Evolutionary conservation across 2,329 filamentous ascomycete species (phyloP), one percentile per base, ranked within the genome.

Genomic region (Paraconiothyrium sp.): DNA sequence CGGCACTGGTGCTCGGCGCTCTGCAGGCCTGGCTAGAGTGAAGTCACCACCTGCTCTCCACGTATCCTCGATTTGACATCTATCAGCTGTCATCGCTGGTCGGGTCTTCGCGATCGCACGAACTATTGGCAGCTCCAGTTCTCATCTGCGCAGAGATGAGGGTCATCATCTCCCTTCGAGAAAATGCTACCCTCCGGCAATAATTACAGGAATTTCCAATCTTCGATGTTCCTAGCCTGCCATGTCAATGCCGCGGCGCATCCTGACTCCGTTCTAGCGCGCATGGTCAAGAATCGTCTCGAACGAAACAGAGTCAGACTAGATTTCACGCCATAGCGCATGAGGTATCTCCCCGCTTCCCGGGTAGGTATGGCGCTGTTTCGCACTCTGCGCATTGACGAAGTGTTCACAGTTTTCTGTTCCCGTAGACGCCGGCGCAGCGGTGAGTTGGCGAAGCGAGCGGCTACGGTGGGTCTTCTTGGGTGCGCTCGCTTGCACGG

Each of bases 21-120:
- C 39, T 75, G 41, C 77, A 79, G 60, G 76, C 75, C 30, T 75
- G 72, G 65, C 57, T 75, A 13, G 73, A 73, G 24, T 72, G 51
- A 56, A 10, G 24, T 3, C 6, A 10, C 20, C 20, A 22, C 43
- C 20, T 20, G 43, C 43, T 24, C n/a, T n/a, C 16, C 39, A 41
- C 14, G 39, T n/a, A 55, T 24, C 16, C 39, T 35, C 39, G 5
- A 34, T 46, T 24, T 27, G 34, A 8, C 20, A 22, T 20, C 16
- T 3, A 16, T 14, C 20, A n/a, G 22, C 50, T 22, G 20, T 13
- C 11, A 11, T 20, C 7, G 8, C 9, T 24, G 11, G 20, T 20
- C 46, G 7, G n/a, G 10, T 49, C 14, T 13, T 30, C 13, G 4
- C 7, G 43, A 24, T 22, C 43, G 22, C 37, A 22, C 37, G 24